Evolutionary conservation across 306 rosid genomes (phyloP), one percentile per base, ranked within the genome.

Genomic region (Mucuna pruriens): DNA sequence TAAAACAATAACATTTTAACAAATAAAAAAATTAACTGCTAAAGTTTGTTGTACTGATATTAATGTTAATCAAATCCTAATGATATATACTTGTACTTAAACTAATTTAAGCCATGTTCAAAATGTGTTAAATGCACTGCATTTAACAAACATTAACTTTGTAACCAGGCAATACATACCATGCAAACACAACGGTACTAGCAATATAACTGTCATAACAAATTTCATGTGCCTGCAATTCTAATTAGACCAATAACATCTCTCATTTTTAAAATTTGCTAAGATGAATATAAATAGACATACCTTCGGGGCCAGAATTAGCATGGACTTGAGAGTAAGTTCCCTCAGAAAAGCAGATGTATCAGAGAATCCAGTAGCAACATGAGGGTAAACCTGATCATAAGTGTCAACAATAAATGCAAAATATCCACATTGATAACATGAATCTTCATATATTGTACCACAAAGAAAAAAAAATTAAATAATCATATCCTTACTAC

Each of bases 341-440:
- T 96, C 99, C 76, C 97, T 97, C 68, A 96, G 90, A 90, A 93
- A 93, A 87, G 99, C 98, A 73, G 97, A 92, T 61, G 97, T 93
- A 85, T 96, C 97, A 67, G 98, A 85, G 87, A 96, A 96, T 75
- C 99, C 99, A 4, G 93, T 89, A 64, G 98, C 99, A 77, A 96
- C 91, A 52, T 93, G 99, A 55, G 97, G 97, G 82, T 93, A 96
- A 82, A 96, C 97, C 99, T 96, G 84, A 84, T 79, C 44, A 61
- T 72, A 84, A 80, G 72, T 29, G 83, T 80, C 73, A 79, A 83
- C 26, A 79, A 75, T 36, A 80, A 77, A 51, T 63, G 75, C 58
- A 78, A 73, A 74, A 77, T 51, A 78, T 29, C 52, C 38, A 82
- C 55, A 70, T 65, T 36, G 64, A 49, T 23, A 76, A 44, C 42